Conservation (phyloP, 2,329 filamentous ascomycete species). For the Fusarium newnesense region DNA sequence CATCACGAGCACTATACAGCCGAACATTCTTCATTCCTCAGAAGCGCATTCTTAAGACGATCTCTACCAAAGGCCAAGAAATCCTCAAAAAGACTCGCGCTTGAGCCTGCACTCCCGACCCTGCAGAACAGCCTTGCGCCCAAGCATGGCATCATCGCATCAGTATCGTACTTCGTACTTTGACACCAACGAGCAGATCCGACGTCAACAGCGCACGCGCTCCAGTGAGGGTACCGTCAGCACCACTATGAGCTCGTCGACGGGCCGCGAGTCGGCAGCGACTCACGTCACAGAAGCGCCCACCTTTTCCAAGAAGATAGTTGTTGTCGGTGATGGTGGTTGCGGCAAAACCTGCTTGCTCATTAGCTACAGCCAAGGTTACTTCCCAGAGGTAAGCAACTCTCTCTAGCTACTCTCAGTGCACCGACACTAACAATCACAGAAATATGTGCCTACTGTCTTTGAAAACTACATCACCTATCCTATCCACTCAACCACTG, state of each 20-base stretch:
- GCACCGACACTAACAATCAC: constrained; percentile 12
- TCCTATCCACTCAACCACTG: constrained; percentile 85
- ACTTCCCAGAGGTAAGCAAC: constrained; percentile 90
- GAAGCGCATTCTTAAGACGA: constrained; percentile 7
- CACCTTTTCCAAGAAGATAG: constrained; percentile 98
- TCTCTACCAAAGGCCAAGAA: constrained; percentile 10
- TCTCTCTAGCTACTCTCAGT: neutral
- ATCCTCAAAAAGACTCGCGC: constrained; percentile 33
- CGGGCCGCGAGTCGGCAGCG: constrained; percentile 78
- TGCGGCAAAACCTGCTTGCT: constrained; percentile 98
- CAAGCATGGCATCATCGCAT: constrained; percentile 63
- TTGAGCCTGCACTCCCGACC: constrained; percentile 29
- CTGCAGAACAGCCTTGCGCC: constrained; percentile 34
- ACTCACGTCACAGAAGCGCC: constrained; percentile 92
- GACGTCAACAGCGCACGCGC: constrained; percentile 66
- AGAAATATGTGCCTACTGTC: constrained; percentile 99
- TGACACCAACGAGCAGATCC: constrained; percentile 52
- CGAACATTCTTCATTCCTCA: constrained; percentile 6
- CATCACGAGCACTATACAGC: constrained; percentile 15
- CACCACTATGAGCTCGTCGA: constrained; percentile 81
- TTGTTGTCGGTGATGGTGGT: constrained; percentile 96
- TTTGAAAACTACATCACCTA: constrained; percentile 99
- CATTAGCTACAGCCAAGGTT: constrained; percentile 98
- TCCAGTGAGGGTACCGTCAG: constrained; percentile 91
- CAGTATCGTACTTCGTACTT: constrained; percentile 67